These are phyloP conservation scores for Pseudogymnoascus sp. DNA, from an alignment of 2,329 filamentous ascomycete genomes.

Conservation along the genomic window DNA sequence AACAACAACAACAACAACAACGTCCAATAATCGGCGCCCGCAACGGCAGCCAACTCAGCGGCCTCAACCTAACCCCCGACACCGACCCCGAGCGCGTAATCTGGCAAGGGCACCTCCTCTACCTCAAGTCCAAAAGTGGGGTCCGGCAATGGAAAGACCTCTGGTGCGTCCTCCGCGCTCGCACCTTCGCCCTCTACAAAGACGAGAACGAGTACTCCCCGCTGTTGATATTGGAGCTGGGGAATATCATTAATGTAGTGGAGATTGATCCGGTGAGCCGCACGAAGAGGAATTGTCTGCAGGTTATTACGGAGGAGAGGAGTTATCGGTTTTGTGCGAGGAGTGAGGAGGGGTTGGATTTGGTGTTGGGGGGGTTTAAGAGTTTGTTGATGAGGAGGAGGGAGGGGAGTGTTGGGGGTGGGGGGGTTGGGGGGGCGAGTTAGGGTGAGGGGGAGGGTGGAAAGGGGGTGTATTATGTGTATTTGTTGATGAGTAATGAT, in stretches of 20 bases:
- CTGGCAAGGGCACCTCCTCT: conserved; percentile 84
- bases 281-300: conserved; percentile 79
- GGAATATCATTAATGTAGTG: conserved; percentile 77
- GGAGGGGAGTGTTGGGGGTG: conserved; percentile 31
- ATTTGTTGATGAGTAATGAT: not conserved
- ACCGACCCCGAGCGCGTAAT: conserved; percentile 80
- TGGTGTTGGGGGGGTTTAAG: conserved; percentile 85
- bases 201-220: conserved; percentile 86
- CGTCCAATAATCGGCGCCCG: conserved; percentile 36
- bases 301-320: conserved; percentile 90
- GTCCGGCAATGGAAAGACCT: conserved; percentile 84
- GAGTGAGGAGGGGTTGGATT: conserved; percentile 74
- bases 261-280: conserved; percentile 83
- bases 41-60: conserved; percentile 58
- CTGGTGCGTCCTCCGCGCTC: conserved; percentile 84
- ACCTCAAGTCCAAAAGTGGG: conserved; percentile 73
- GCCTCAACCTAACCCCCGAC: conserved; percentile 38
- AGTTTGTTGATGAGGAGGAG: conserved; percentile 67
- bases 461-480: not conserved
- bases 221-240: conserved; percentile 70
- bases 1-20: conserved; percentile 17
- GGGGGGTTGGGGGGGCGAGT: not conserved
- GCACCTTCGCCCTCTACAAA: conserved; percentile 85
- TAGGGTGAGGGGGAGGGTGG: not conserved
- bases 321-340: conserved; percentile 68